phyloP scores from a whole-genome alignment of 2,329 filamentous ascomycete genomes.

The Lachnellula subtilissima region DNA sequence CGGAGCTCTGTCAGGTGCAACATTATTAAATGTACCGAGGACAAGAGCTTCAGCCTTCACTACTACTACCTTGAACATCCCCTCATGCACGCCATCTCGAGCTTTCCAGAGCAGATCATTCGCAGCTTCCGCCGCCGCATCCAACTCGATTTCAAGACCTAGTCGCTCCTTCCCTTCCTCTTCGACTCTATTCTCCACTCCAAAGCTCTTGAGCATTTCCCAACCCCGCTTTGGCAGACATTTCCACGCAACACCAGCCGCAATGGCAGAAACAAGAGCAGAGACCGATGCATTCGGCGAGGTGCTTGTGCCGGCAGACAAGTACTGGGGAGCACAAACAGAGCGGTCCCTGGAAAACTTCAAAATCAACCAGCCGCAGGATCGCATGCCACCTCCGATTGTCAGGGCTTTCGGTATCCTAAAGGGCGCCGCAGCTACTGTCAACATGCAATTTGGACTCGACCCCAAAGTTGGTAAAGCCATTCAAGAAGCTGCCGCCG shows the following conservation, averaged over 20 bases:
- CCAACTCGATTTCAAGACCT: background rate
- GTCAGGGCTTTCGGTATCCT: constrained; percentile 93
- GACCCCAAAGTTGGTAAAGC: constrained; percentile 87
- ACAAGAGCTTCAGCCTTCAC: constrained; percentile 15
- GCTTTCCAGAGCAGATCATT: constrained; percentile 5
- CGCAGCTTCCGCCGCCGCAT: constrained; percentile 6
- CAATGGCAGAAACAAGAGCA: constrained; percentile 58
- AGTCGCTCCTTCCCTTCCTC: background rate
- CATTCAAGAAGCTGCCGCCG: constrained; percentile 88
- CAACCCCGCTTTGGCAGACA: constrained; percentile 22
- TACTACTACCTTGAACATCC: background rate
- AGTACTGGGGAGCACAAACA: constrained; percentile 98
- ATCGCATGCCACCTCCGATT: constrained; percentile 93
- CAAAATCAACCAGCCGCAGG: constrained; percentile 98
- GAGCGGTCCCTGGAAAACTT: constrained; percentile 97
- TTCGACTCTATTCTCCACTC: constrained; percentile 3
- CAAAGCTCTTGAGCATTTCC: constrained; percentile 12
- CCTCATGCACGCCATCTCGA: constrained; percentile 7
- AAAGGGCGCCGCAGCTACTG: constrained; percentile 91
- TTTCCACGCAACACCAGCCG: constrained; percentile 30
- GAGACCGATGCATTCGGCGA: constrained; percentile 98
- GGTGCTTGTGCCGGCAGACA: constrained; percentile 84
- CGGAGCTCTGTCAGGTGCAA: constrained; percentile 23
- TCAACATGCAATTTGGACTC: constrained; percentile 94
- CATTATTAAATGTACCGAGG: constrained; percentile 7